These are phyloP conservation scores for Schwanniomyces occidentalis DNA, from an alignment of 805 yeast species.

Conservation along the genomic window DNA sequence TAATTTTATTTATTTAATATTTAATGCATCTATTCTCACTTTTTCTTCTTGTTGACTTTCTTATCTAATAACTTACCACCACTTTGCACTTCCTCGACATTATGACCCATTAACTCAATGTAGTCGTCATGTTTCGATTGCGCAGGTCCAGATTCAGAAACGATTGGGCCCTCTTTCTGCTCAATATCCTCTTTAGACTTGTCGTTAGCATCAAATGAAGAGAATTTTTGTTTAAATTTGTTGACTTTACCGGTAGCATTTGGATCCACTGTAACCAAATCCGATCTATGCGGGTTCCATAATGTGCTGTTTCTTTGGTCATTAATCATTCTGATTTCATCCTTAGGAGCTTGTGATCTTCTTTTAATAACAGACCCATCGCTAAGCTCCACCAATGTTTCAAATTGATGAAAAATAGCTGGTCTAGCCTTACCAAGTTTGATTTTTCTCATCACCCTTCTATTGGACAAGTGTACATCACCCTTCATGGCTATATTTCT, in stretches of 20 bases:
- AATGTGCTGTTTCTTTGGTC: slow-evolving; percentile 85
- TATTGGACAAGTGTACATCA: slow-evolving; percentile 43
- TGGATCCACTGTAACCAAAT: slow-evolving; percentile 71
- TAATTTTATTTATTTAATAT: too few relatives aligned
- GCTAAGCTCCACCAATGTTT: slow-evolving; percentile 83
- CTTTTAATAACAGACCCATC: slow-evolving; percentile 90
- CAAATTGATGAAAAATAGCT: slow-evolving; percentile 87
- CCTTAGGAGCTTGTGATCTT: slow-evolving; percentile 84
- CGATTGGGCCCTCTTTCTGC: slow-evolving; percentile 8
- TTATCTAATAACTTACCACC: slow-evolving; percentile 55
- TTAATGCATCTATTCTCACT: too few relatives aligned
- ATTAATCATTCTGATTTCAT: slow-evolving; percentile 77
- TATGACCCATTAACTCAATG: slow-evolving; percentile 59
- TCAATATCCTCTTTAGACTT: slow-evolving; percentile 20
- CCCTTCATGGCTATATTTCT: slow-evolving; percentile 25
- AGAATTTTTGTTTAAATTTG: slow-evolving; percentile 68
- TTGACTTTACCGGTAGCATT: slow-evolving; percentile 80
- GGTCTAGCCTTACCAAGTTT: slow-evolving; percentile 87
- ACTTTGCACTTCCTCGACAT: slow-evolving; percentile 52
- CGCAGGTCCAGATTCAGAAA: slow-evolving; percentile 8
- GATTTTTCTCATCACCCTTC: slow-evolving; percentile 70
- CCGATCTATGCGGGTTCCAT: slow-evolving; percentile 88
- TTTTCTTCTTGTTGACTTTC: slow-evolving; percentile 44
- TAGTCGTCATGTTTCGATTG: slow-evolving; percentile 44
- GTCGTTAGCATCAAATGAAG: slow-evolving; percentile 34